Percentiles rank a stretch among this genome's conserved stretches.
Evolutionary conservation across 495 filamentous ascomycete genomes (phyloP).

Genomic region (Aspergillus cavernicola): DNA sequence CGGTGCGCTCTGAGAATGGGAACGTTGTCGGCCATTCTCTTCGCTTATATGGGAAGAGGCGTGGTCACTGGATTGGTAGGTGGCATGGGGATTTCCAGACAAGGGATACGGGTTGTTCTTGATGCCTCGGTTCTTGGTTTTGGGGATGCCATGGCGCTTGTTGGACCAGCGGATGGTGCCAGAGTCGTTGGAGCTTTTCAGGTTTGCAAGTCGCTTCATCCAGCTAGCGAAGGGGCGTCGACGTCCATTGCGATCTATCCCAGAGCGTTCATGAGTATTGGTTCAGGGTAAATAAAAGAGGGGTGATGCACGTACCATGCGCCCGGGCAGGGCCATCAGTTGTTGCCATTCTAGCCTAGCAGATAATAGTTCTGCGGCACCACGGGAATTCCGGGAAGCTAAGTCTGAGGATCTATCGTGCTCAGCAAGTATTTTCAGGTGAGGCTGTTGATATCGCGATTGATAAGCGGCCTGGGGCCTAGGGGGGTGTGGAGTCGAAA

Average conservation of each 20-base stretch:
- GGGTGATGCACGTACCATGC: slow-evolving; percentile 52
- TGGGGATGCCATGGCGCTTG: slow-evolving; percentile 46
- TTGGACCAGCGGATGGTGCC: slow-evolving; percentile 43
- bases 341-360: slow-evolving; percentile 56
- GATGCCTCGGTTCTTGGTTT: slow-evolving; percentile 55
- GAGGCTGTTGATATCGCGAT: neutral
- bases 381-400: neutral
- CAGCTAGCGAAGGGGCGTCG: slow-evolving; percentile 85
- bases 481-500: neutral
- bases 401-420: neutral
- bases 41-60: slow-evolving; percentile 37
- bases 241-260: slow-evolving; percentile 61
- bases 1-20: slow-evolving; percentile 45
- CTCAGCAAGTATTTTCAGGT: neutral
- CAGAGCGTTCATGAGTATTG: slow-evolving; percentile 12
- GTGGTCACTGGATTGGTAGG: slow-evolving; percentile 45
- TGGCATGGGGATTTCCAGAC: slow-evolving; percentile 46
- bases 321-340: slow-evolving; percentile 60
- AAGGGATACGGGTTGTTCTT: slow-evolving; percentile 83
- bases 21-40: slow-evolving; percentile 24
- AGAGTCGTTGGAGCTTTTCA: slow-evolving; percentile 62
- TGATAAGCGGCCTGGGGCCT: neutral
- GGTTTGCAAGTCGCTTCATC: slow-evolving; percentile 89
- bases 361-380: neutral
- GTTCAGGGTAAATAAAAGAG: neutral